phyloP scores from a whole-genome alignment of 768 basidiomycete species.

The Suillus occidentalis region DNA sequence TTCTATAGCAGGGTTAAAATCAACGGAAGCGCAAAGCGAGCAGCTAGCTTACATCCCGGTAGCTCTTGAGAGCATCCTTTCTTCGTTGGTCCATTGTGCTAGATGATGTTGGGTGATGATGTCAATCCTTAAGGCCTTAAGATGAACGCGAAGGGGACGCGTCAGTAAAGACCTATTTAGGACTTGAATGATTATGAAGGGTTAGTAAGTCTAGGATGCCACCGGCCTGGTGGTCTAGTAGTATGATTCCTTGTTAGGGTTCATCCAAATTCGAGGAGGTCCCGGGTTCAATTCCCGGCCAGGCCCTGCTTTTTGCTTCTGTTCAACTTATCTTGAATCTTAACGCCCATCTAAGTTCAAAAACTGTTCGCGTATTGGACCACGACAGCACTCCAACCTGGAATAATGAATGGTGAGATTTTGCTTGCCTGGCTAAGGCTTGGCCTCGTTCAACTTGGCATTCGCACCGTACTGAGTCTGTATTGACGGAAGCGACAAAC shows the following conservation, averaged over 20 bases:
- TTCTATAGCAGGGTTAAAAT: conserved; percentile 55
- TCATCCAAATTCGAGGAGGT: conserved; percentile 48
- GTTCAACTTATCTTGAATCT: too few species aligned
- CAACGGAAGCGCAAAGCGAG: not conserved
- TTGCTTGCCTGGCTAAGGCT: too few species aligned
- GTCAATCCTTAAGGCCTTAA: conserved; percentile 17
- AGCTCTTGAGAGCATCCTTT: conserved; percentile 71
- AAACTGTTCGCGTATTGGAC: too few species aligned
- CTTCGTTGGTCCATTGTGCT: conserved; percentile 68
- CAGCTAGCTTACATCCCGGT: conserved; percentile 60
- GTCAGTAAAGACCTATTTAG: conserved; percentile 6
- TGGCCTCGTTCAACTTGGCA: too few species aligned
- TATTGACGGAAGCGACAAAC: too few species aligned
- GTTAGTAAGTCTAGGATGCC: fast-evolving
- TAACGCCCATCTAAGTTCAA: too few species aligned
- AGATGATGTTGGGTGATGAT: conserved; percentile 46
- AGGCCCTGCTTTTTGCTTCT: conserved; percentile 38
- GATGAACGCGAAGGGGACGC: conserved; percentile 7
- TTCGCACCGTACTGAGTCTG: too few species aligned
- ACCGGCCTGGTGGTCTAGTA: conserved; percentile 52
- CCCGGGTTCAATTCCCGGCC: conserved; percentile 61
- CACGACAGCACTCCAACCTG: too few species aligned
- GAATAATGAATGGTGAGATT: too few species aligned
- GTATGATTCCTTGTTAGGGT: conserved; percentile 57
- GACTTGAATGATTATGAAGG: not conserved